Conservation (phyloP, 202 grass and related monocot genomes). For the Setaria viridis region DNA sequence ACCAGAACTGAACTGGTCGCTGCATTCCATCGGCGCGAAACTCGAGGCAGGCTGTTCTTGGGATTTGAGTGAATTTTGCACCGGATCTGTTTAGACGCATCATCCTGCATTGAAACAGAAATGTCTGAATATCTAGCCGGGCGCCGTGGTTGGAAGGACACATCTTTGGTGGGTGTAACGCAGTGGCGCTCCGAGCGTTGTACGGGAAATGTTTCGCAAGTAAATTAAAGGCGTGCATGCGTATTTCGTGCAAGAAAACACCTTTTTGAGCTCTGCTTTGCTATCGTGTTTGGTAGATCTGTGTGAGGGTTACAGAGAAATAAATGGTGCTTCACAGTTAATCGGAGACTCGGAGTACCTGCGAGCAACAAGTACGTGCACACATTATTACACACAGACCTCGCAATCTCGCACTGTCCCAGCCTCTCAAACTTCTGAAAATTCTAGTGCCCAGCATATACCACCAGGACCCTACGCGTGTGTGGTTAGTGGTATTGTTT, state of each 20-base stretch:
- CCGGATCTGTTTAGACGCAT: too few relatives aligned
- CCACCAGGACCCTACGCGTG: too few relatives aligned
- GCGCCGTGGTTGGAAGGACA: too few relatives aligned
- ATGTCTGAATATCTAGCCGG: too few relatives aligned
- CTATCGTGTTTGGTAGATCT: neutral
- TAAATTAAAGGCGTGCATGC: neutral
- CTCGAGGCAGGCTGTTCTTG: neutral
- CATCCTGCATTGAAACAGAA: too few relatives aligned
- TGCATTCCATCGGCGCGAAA: neutral
- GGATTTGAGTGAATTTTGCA: neutral
- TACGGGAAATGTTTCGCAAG: neutral
- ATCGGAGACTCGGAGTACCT: neutral
- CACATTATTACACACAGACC: neutral
- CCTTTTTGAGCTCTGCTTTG: neutral
- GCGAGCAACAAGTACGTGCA: neutral
- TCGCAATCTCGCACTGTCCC: too few relatives aligned
- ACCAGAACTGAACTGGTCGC: neutral
- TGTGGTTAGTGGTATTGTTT: too few relatives aligned
- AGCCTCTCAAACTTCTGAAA: neutral
- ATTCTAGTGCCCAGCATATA: neutral
- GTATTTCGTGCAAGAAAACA: too few relatives aligned
- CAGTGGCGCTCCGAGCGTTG: neutral
- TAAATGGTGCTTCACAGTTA: neutral
- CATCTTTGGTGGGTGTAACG: too few relatives aligned
- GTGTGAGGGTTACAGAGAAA: neutral